Evolutionary conservation across 805 yeast species (phyloP).

Genomic region (Saturnispora gosingensis): DNA sequence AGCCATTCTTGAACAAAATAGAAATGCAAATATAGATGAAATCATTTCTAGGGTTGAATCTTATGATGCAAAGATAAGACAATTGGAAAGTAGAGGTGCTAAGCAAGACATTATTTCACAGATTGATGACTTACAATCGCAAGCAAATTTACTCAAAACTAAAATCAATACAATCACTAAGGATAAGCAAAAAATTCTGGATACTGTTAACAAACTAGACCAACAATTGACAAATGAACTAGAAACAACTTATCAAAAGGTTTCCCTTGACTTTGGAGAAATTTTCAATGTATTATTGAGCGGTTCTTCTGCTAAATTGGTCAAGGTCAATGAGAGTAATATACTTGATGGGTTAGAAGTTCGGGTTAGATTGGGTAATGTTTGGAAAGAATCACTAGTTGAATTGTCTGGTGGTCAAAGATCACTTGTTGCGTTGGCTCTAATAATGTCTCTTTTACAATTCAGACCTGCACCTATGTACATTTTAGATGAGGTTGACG

Average conservation of each 20-base stretch:
- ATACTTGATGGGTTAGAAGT: slow-evolving; percentile 88
- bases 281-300: slow-evolving; percentile 86
- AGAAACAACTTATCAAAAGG: slow-evolving; percentile 77
- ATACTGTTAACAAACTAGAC: slow-evolving; percentile 74
- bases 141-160: slow-evolving; percentile 62
- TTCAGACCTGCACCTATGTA: slow-evolving; percentile 99
- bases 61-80: slow-evolving; percentile 50
- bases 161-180: slow-evolving; percentile 83
- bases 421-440: slow-evolving; percentile 84
- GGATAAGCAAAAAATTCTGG: slow-evolving; percentile 83
- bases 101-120: slow-evolving; percentile 81
- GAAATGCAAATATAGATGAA: slow-evolving; percentile 53
- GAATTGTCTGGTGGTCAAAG: slow-evolving; percentile 97
- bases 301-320: slow-evolving; percentile 81
- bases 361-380: slow-evolving; percentile 77
- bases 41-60: slow-evolving; percentile 48
- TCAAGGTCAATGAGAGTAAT: slow-evolving; percentile 69
- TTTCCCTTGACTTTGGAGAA: slow-evolving; percentile 79
- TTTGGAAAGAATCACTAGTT: slow-evolving; percentile 93
- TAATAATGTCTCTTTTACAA: slow-evolving; percentile 84
- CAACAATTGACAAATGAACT: slow-evolving; percentile 79
- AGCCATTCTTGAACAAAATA: slow-evolving; percentile 50
- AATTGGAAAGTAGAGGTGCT: slow-evolving; percentile 66
- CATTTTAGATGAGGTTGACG: slow-evolving; percentile 95
- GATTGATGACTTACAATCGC: slow-evolving; percentile 87